Conservation (phyloP, 345 rosid genomes). For the Sonneratia caseolaris region DNA sequence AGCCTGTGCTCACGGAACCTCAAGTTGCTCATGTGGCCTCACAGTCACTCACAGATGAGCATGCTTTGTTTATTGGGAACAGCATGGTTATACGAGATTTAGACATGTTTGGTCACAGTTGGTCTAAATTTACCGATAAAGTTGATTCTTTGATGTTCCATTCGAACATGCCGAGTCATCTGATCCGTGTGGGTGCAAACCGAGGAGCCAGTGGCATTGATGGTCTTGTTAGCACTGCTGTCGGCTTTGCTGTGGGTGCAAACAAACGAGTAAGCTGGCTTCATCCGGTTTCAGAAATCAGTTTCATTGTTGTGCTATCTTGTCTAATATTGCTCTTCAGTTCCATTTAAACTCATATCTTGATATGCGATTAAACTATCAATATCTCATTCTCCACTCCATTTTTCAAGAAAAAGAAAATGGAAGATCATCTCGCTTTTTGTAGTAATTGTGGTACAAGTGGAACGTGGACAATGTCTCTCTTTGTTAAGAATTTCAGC, state of each 20-base stretch:
- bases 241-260: constrained; percentile 90
- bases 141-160: constrained; percentile 27
- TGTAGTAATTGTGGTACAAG: not conserved
- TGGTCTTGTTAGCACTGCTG: constrained; percentile 86
- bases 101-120: constrained; percentile 73
- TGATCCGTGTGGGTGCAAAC: constrained; percentile 75
- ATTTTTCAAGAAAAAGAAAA: too few species aligned
- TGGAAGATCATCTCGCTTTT: too few species aligned
- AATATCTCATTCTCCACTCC: too few species aligned
- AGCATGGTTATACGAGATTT: constrained; percentile 94
- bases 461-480: not conserved
- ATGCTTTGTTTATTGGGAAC: constrained; percentile 83
- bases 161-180: constrained; percentile 39
- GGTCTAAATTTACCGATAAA: constrained; percentile 18
- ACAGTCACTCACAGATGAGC: constrained; percentile 40
- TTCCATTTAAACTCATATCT: too few species aligned
- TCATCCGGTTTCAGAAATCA: not conserved
- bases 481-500: not conserved
- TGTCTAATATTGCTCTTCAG: not conserved
- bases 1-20: constrained; percentile 67
- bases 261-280: constrained; percentile 52
- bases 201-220: constrained; percentile 99
- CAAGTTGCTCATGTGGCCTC: constrained; percentile 60
- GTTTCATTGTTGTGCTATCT: not conserved
- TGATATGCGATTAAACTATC: too few species aligned